A percentile compares a stretch with the other conserved stretches of the same genome.
Conservation (phyloP, 257 asterid genomes). For the Nicotiana otophora region DNA sequence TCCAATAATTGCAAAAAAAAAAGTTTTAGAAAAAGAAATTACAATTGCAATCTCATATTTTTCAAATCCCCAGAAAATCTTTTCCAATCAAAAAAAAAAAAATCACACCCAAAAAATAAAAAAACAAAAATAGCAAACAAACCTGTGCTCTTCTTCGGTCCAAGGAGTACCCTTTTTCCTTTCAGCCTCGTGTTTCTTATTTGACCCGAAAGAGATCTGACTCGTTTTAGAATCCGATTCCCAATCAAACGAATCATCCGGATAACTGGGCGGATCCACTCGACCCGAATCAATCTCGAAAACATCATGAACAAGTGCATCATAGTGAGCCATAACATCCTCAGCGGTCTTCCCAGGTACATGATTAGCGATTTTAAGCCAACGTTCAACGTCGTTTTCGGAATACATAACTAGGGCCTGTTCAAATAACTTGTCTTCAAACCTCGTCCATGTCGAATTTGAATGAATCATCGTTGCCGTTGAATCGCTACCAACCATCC, state of each 20-base stretch:
- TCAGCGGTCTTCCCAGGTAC: slow-evolving; percentile 44
- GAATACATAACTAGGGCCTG: slow-evolving; percentile 47
- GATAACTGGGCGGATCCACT: slow-evolving; percentile 52
- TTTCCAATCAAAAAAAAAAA: background rate
- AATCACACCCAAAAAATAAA: background rate
- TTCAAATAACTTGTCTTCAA: slow-evolving; percentile 61
- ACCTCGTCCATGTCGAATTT: slow-evolving; percentile 36
- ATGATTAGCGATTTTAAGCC: slow-evolving; percentile 47
- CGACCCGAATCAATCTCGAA: slow-evolving; percentile 63
- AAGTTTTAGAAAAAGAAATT: background rate
- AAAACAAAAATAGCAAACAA: no score
- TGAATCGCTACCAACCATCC: slow-evolving; percentile 18
- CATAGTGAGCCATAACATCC: slow-evolving; percentile 52
- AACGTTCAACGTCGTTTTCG: slow-evolving; percentile 48
- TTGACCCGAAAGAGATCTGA: slow-evolving; percentile 62
- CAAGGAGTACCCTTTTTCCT: slow-evolving; percentile 81
- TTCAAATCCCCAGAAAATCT: background rate
- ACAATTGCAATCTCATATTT: background rate
- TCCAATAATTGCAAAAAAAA: no score
- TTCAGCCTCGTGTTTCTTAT: slow-evolving; percentile 40
- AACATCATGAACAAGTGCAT: slow-evolving; percentile 45
- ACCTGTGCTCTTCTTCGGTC: slow-evolving; percentile 87
- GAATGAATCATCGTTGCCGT: background rate
- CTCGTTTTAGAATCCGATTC: slow-evolving; percentile 24
- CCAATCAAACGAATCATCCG: slow-evolving; percentile 18